These are phyloP conservation scores for Phytophthora pisi DNA, from an alignment of 352 stramenopile genomes.

Conservation along the genomic window DNA sequence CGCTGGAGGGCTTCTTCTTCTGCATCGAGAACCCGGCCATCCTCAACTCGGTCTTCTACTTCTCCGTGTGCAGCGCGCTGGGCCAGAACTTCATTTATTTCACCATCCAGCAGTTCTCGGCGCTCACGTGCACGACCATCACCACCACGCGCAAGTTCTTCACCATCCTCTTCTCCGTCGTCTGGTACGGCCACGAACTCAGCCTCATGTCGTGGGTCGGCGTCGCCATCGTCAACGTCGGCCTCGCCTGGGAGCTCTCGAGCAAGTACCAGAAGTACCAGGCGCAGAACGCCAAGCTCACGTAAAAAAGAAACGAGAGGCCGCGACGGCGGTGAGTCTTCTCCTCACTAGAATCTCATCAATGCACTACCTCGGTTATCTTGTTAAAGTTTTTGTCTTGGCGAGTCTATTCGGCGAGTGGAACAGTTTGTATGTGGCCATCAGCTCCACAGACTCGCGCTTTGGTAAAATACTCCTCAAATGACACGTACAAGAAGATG, in stretches of 20 bases:
- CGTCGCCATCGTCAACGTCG: conserved; percentile 92
- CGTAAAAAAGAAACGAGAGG: conserved; percentile 13
- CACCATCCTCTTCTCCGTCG: conserved; percentile 97
- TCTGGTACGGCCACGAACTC: conserved; percentile 96
- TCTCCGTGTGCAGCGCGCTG: conserved; percentile 95
- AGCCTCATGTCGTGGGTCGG: conserved; percentile 91
- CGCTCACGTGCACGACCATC: conserved; percentile 98
- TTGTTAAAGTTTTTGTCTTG: background rate
- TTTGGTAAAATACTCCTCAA: too few relatives aligned
- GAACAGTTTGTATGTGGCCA: too few relatives aligned
- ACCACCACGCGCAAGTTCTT: conserved; percentile 99
- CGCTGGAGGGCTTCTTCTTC: conserved; percentile 72
- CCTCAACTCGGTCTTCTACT: conserved; percentile 90
- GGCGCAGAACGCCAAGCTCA: conserved; percentile 49
- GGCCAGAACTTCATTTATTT: conserved; percentile 99
- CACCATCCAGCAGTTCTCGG: conserved; percentile 97
- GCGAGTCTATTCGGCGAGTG: too few relatives aligned
- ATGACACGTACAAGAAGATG: too few relatives aligned
- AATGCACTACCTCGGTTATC: conserved; percentile 25
- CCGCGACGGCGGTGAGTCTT: conserved; percentile 15
- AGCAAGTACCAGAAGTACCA: conserved; percentile 90
- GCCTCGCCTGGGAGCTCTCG: conserved; percentile 83
- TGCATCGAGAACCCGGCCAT: conserved; percentile 86
- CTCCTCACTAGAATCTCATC: conserved; percentile 36
- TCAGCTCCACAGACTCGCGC: too few relatives aligned